Percentiles rank a stretch among this genome's conserved stretches.
Conservation (phyloP, 768 basidiomycete species). For the Collybiopsis confluens region DNA sequence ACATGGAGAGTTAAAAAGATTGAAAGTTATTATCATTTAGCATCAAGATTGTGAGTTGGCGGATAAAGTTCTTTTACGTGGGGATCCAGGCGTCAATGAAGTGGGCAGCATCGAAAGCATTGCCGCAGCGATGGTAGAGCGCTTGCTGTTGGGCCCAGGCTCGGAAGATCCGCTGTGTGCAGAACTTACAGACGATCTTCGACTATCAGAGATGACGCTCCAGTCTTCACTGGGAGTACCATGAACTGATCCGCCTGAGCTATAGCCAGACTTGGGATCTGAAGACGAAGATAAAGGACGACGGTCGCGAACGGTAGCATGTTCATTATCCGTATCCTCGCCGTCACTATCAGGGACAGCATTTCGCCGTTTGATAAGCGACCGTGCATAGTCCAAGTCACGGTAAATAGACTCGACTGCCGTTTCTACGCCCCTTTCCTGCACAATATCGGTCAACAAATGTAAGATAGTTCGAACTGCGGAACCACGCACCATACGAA, state of each 20-base stretch:
- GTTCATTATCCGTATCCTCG: constrained; percentile 28
- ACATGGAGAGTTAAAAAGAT: not conserved
- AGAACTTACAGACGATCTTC: constrained; percentile 52
- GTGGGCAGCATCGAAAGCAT: constrained; percentile 61
- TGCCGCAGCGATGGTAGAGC: constrained; percentile 59
- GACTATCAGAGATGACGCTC: constrained; percentile 76
- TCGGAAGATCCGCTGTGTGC: constrained; percentile 33
- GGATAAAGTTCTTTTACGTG: constrained; percentile 36
- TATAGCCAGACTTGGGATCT: constrained; percentile 44
- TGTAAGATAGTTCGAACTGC: not conserved
- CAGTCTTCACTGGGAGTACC: constrained; percentile 73
- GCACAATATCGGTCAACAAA: constrained; percentile 8
- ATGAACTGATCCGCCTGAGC: constrained; percentile 51
- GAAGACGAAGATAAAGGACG: constrained; percentile 21
- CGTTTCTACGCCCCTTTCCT: constrained; percentile 94
- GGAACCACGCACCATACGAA: constrained; percentile 55
- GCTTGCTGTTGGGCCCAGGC: constrained; percentile 39
- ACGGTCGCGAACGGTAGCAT: constrained; percentile 33
- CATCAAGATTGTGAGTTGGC: constrained; percentile 16
- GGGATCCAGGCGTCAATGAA: constrained; percentile 38
- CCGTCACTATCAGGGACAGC: constrained; percentile 24
- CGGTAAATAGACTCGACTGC: constrained; percentile 96
- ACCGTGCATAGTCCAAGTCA: constrained; percentile 91
- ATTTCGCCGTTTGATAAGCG: constrained; percentile 62
- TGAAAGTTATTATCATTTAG: not conserved